Evolutionary conservation across 2,329 filamentous ascomycete genomes (phyloP), one percentile per base, ranked within the genome.

Genomic region (Fusarium algeriense): DNA sequence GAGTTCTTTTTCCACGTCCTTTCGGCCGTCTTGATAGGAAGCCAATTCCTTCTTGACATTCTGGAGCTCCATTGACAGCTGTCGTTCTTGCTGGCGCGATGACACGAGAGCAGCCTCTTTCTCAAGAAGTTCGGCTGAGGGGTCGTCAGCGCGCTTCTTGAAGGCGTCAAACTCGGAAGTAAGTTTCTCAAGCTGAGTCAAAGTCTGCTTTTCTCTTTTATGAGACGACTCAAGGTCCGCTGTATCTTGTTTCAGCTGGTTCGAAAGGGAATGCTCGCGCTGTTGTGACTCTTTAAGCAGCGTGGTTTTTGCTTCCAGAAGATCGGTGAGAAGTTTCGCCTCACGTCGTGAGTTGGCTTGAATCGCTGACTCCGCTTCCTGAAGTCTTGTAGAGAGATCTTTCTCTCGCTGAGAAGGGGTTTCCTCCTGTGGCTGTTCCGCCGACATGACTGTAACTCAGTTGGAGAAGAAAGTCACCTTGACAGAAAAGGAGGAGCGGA

Each of bases 281-380:
- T 63, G 48, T 9, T 67, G 56, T 7, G 67, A 63, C 7, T 53
- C 53, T 10, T 70, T 20, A 2, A 67, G 32, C 2, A 70, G 48
- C 4, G 32, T 19, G 0, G 23, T 44, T 6, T 67, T 70, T 6
- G 68, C 67, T 30, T 59, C 40, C 1, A 70, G 44, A 1, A 70
- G 62, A 9, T 70, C 48, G 5, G 26, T 3, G 2, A 70, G 52
- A 1, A 70, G 67, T 6, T 54, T 34, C 7, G 41, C 5, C 48
- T 69, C 64, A 1, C 58, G 45, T 7, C 30, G 41, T 4, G 43
- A 28, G 8, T 64, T 58, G 19, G 37, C 58, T 6, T 45, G 20
- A 4, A 56, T 61, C 7, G 65, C 45, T 5, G 32, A 38, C 4
- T 65, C 49, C 6, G 67, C 61, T n/a, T 52, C 41, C n/a, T 62